Evolutionary conservation across 2,329 filamentous ascomycete species (phyloP).

Genomic region (Fusarium tjaetaba): DNA sequence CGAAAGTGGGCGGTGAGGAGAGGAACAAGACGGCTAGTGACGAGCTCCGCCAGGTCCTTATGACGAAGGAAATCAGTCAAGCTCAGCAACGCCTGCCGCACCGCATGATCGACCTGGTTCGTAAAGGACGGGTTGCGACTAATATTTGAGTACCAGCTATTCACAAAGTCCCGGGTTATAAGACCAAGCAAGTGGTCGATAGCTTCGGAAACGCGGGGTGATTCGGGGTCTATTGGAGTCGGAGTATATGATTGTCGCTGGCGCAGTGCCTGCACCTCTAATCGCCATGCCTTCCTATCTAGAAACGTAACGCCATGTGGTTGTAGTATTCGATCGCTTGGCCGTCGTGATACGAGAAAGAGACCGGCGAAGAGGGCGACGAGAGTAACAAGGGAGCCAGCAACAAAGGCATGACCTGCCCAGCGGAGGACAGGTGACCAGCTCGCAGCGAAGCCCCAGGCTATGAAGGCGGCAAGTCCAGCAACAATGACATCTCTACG

Average conservation of each 20-base stretch:
- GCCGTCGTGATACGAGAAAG: slow-evolving; percentile 62
- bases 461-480: slow-evolving; percentile 77
- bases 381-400: slow-evolving; percentile 69
- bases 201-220: slow-evolving; percentile 79
- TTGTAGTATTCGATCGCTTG: slow-evolving; percentile 52
- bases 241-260: slow-evolving; percentile 73
- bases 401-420: slow-evolving; percentile 83
- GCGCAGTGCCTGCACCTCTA: slow-evolving; percentile 74
- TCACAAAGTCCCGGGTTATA: slow-evolving; percentile 84
- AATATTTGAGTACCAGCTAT: slow-evolving; percentile 88
- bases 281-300: slow-evolving; percentile 70
- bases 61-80: slow-evolving; percentile 77
- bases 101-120: slow-evolving; percentile 84
- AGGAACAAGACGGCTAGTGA: slow-evolving; percentile 85
- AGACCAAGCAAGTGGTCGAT: slow-evolving; percentile 82
- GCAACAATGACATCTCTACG: slow-evolving; percentile 77
- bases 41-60: slow-evolving; percentile 84
- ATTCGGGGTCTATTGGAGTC: slow-evolving; percentile 77
- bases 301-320: slow-evolving; percentile 68
- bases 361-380: slow-evolving; percentile 67
- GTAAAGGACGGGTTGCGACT: slow-evolving; percentile 82
- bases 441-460: slow-evolving; percentile 87
- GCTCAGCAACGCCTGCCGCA: slow-evolving; percentile 76
- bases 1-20: slow-evolving; percentile 88
- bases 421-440: slow-evolving; percentile 87